phyloP scores from a whole-genome alignment of 306 rosid genomes.

The Hippophae rhamnoides region DNA sequence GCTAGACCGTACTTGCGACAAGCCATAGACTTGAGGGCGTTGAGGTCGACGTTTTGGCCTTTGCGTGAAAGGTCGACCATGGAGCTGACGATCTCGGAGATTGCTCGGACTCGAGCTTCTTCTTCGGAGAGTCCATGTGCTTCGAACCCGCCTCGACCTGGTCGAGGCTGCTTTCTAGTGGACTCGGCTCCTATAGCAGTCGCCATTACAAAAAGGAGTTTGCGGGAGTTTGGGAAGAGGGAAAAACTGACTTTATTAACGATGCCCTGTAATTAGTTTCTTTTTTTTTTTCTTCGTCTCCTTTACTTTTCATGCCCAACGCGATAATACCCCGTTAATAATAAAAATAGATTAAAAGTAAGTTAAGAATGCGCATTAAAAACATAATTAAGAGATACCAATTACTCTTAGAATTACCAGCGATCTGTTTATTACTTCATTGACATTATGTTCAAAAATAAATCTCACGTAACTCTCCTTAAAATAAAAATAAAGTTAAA shows the following conservation, averaged over 20 bases:
- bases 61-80: constrained; percentile 85
- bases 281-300: too few relatives aligned
- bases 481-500: too few relatives aligned
- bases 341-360: too few relatives aligned
- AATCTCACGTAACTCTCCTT: too few relatives aligned
- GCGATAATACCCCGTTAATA: too few relatives aligned
- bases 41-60: constrained; percentile 81
- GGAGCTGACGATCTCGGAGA: constrained; percentile 79
- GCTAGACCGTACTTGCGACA: constrained; percentile 95
- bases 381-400: too few relatives aligned
- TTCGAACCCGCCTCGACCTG: constrained; percentile 78
- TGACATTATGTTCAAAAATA: too few relatives aligned
- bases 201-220: constrained; percentile 32
- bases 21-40: constrained; percentile 78
- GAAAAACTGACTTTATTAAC: not conserved
- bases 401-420: too few relatives aligned
- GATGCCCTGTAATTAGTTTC: not conserved
- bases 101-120: constrained; percentile 90
- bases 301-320: too few relatives aligned
- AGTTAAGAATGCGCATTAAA: too few relatives aligned
- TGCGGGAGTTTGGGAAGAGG: not conserved
- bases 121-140: constrained; percentile 80
- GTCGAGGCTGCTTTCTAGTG: constrained; percentile 54
- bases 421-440: too few relatives aligned
- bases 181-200: constrained; percentile 45